Percentiles rank a stretch among this genome's conserved stretches.
phyloP scores from a whole-genome alignment of 2,329 filamentous ascomycete species.

The Claviceps monticola region DNA sequence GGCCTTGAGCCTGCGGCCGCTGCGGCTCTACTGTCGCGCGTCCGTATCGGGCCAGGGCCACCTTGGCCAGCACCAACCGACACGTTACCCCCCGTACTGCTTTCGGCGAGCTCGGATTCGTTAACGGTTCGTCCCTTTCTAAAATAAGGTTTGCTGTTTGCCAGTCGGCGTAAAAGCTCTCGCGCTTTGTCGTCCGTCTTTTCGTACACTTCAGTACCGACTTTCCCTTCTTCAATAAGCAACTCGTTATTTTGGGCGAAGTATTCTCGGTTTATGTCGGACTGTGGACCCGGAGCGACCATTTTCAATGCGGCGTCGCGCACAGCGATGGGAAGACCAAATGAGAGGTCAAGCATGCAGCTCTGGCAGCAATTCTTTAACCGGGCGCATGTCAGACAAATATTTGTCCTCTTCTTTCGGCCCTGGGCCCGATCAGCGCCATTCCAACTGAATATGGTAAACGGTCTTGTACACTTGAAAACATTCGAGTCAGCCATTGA shows the following conservation, averaged over 20 bases:
- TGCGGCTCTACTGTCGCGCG: slow-evolving; percentile 47
- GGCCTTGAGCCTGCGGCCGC: slow-evolving; percentile 34
- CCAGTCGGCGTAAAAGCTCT: slow-evolving; percentile 70
- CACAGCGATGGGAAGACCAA: slow-evolving; percentile 87
- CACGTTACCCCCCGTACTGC: slow-evolving; percentile 29
- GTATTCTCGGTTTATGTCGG: slow-evolving; percentile 89
- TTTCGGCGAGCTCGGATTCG: slow-evolving; percentile 27
- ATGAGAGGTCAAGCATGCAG: slow-evolving; percentile 96
- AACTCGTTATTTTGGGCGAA: slow-evolving; percentile 96
- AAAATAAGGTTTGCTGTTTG: slow-evolving; percentile 90
- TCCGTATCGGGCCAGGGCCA: slow-evolving; percentile 68
- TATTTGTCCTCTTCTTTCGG: slow-evolving; percentile 84
- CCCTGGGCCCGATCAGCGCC: slow-evolving; percentile 69
- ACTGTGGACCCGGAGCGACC: slow-evolving; percentile 85
- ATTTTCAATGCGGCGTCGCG: slow-evolving; percentile 95
- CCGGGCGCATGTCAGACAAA: slow-evolving; percentile 90
- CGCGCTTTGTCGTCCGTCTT: slow-evolving; percentile 95
- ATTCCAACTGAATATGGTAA: slow-evolving; percentile 92
- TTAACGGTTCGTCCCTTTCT: slow-evolving; percentile 71
- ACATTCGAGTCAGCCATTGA: slow-evolving; percentile 2
- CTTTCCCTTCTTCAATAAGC: slow-evolving; percentile 83
- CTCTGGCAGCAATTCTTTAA: slow-evolving; percentile 98
- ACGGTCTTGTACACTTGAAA: slow-evolving; percentile 68
- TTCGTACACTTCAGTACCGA: slow-evolving; percentile 77
- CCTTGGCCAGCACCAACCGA: slow-evolving; percentile 42